phyloP scores from a whole-genome alignment of 2,329 filamentous ascomycete genomes.

The Allantophomopsis cytisporea region DNA sequence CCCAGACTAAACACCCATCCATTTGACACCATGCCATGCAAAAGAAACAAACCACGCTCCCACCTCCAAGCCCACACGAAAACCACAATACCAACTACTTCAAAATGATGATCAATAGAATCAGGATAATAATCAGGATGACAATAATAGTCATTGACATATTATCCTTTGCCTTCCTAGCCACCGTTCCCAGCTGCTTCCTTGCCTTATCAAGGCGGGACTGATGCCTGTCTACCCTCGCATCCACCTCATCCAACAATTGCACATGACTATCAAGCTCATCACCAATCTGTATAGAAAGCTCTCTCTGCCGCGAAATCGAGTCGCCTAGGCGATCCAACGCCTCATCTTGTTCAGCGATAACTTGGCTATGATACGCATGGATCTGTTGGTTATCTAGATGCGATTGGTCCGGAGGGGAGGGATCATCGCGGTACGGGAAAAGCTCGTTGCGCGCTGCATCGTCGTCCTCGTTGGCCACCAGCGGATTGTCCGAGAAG shows the following conservation, averaged over 20 bases:
- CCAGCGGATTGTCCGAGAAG: slow-evolving; percentile 55
- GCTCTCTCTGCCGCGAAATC: slow-evolving; percentile 78
- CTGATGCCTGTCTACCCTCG: slow-evolving; percentile 69
- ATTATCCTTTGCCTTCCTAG: slow-evolving; percentile 66
- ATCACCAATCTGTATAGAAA: slow-evolving; percentile 92
- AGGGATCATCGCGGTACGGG: slow-evolving; percentile 59
- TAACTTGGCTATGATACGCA: slow-evolving; percentile 64
- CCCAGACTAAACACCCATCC: no score
- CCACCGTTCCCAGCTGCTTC: slow-evolving; percentile 56
- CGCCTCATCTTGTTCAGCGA: slow-evolving; percentile 86
- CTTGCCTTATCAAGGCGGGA: slow-evolving; percentile 62
- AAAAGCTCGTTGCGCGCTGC: slow-evolving; percentile 45
- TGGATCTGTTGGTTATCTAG: slow-evolving; percentile 80
- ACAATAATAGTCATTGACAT: slow-evolving; percentile 69
- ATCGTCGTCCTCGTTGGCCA: slow-evolving; percentile 27
- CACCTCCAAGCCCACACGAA: no score
- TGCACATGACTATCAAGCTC: slow-evolving; percentile 85
- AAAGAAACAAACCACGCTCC: no score
- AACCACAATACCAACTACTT: slow-evolving; percentile 25
- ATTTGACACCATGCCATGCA: no score
- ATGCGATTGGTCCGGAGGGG: slow-evolving; percentile 20
- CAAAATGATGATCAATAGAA: slow-evolving; percentile 53
- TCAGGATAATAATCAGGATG: slow-evolving; percentile 49
- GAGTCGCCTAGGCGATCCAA: slow-evolving; percentile 78
- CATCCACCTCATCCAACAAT: slow-evolving; percentile 82